A percentile compares a stretch with the other conserved stretches of the same genome.
Conservation (phyloP, 2,329 filamentous ascomycete species). For the Epichloe hybrida region DNA sequence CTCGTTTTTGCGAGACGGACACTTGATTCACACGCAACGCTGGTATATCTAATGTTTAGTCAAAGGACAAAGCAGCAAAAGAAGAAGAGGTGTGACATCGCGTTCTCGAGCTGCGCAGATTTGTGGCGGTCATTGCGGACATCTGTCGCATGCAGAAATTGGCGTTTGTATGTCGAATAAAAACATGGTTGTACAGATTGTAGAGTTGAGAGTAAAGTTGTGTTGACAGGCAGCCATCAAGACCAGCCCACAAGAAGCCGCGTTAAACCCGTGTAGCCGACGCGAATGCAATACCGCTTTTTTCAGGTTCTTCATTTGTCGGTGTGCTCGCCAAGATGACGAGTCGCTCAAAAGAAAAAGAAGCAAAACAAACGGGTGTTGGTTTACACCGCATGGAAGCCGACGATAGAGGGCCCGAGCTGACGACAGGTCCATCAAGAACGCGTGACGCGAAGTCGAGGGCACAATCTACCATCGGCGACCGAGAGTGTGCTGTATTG, state of each 20-base stretch:
- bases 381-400: constrained; percentile 20
- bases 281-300: constrained; percentile 17
- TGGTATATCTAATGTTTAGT: constrained; percentile 10
- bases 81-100: constrained; percentile 30
- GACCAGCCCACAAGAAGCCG: constrained; percentile 10
- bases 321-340: constrained; percentile 38
- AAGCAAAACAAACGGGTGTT: constrained; percentile 13
- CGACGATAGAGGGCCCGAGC: constrained; percentile 21
- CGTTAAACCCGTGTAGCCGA: not conserved
- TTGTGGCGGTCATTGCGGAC: constrained; percentile 12
- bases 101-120: constrained; percentile 22
- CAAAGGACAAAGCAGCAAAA: constrained; percentile 16
- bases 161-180: constrained; percentile 29
- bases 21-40: constrained; percentile 12
- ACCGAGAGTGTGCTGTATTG: constrained; percentile 42
- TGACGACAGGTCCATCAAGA: constrained; percentile 18
- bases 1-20: constrained; percentile 21
- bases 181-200: constrained; percentile 35
- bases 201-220: constrained; percentile 11
- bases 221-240: constrained; percentile 12
- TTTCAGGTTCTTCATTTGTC: constrained; percentile 25
- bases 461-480: constrained; percentile 37
- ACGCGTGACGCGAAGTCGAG: constrained; percentile 16
- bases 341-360: constrained; percentile 18
- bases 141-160: constrained; percentile 14